Conservation (phyloP, 2,329 filamentous ascomycete species). For the Diaporthe sp. region DNA sequence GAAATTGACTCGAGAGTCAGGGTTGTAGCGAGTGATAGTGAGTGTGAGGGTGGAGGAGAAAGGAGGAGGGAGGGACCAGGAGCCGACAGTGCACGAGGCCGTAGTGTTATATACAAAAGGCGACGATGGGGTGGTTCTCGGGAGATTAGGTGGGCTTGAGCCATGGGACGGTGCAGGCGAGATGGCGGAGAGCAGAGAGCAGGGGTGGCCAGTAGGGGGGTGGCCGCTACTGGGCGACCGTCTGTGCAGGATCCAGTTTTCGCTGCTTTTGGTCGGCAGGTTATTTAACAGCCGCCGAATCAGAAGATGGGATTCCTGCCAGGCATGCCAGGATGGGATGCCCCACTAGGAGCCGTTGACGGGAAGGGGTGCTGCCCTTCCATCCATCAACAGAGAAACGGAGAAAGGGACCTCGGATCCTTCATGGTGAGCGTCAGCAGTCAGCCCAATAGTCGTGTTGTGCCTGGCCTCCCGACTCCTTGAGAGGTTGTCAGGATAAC, state of each 20-base stretch:
- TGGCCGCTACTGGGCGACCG: conserved; percentile 28
- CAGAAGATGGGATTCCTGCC: conserved; percentile 35
- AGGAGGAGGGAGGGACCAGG: conserved; percentile 50
- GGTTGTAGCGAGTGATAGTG: conserved; percentile 53
- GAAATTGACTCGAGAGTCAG: conserved; percentile 72
- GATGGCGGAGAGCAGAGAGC: conserved; percentile 38
- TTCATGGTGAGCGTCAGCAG: conserved; percentile 5
- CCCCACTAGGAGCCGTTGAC: conserved; percentile 13
- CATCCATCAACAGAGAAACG: not conserved
- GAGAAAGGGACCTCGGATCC: conserved; percentile 19
- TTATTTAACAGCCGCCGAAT: conserved; percentile 45
- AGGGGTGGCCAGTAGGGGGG: conserved; percentile 42
- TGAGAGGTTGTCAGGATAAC: not conserved
- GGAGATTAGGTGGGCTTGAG: conserved; percentile 39
- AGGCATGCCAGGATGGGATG: conserved; percentile 39
- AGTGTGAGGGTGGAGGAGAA: conserved; percentile 65
- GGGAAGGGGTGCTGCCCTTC: not conserved
- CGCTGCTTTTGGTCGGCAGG: conserved; percentile 40
- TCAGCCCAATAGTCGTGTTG: conserved; percentile 18
- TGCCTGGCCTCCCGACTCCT: conserved; percentile 4
- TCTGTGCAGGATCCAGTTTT: conserved; percentile 40
- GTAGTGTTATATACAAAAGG: conserved; percentile 63
- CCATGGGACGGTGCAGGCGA: conserved; percentile 24
- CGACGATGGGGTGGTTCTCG: conserved; percentile 31
- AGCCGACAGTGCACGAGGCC: conserved; percentile 53